phyloP scores from a whole-genome alignment of 768 basidiomycete genomes.

The Neoboletus brunneissimus region DNA sequence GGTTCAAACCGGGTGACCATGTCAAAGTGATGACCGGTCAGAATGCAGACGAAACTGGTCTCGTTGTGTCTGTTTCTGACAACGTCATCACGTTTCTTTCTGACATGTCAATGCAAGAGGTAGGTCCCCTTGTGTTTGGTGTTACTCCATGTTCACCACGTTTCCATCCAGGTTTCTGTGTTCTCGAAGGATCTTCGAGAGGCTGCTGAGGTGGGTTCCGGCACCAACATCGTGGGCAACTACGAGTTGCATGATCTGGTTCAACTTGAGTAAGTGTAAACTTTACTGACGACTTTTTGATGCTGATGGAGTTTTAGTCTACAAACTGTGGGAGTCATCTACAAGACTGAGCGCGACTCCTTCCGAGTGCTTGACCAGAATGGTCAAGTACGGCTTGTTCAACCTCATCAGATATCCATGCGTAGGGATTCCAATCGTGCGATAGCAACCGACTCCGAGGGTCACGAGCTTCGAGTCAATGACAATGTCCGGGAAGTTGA shows the following conservation, averaged over 20 bases:
- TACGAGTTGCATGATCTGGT: constrained; percentile 97
- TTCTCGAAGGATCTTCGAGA: constrained; percentile 97
- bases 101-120: constrained; percentile 98
- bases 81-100: constrained; percentile 94
- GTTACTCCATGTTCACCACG: constrained; percentile 3
- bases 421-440: constrained; percentile 76
- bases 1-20: constrained; percentile 96
- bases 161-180: constrained; percentile 71
- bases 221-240: constrained; percentile 85
- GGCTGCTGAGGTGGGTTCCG: constrained; percentile 94
- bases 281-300: background rate
- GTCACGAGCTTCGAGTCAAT: constrained; percentile 79
- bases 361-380: constrained; percentile 97
- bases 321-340: constrained; percentile 95
- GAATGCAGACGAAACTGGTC: constrained; percentile 92
- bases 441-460: constrained; percentile 87
- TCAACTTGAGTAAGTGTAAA: constrained; percentile 80
- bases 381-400: constrained; percentile 82
- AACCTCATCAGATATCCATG: constrained; percentile 94
- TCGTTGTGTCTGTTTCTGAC: constrained; percentile 88
- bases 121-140: constrained; percentile 29
- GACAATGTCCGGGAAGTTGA: constrained; percentile 93
- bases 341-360: constrained; percentile 92
- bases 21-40: constrained; percentile 97
- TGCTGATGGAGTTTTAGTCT: constrained; percentile 46